A percentile compares a stretch with the other conserved stretches of the same genome.
Evolutionary conservation across 768 basidiomycete species (phyloP).

Genomic region (Udeniomyces megalosporus): DNA sequence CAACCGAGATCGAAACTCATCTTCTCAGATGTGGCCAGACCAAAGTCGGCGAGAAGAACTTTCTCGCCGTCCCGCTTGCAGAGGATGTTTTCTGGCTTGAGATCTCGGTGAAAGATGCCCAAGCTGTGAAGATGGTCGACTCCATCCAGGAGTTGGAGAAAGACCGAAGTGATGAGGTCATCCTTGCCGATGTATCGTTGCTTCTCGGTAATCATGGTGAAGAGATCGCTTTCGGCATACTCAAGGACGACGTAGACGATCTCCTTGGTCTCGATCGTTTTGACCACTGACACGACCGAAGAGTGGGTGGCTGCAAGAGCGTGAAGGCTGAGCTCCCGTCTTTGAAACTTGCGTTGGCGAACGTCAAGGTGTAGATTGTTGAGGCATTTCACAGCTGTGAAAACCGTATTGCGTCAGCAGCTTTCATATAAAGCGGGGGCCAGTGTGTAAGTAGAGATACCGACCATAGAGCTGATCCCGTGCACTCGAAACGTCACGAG

Average conservation of each 20-base stretch:
- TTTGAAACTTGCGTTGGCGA: constrained; percentile 49
- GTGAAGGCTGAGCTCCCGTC: constrained; percentile 47
- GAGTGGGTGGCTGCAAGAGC: constrained; percentile 33
- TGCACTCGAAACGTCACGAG: constrained; percentile 40
- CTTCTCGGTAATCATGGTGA: constrained; percentile 55
- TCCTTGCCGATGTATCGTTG: constrained; percentile 28
- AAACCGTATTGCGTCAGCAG: too few species aligned
- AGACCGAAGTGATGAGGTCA: constrained; percentile 65
- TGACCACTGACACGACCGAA: constrained; percentile 53
- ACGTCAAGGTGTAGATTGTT: constrained; percentile 40
- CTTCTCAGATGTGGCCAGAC: constrained; percentile 26
- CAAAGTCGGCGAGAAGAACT: constrained; percentile 27
- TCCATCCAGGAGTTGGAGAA: constrained; percentile 81
- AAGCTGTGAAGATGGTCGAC: constrained; percentile 84
- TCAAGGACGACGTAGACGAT: constrained; percentile 43
- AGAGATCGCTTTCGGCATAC: constrained; percentile 61
- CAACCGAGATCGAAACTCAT: constrained; percentile 27
- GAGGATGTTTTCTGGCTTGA: constrained; percentile 72
- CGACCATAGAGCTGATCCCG: too few species aligned
- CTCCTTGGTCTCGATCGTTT: constrained; percentile 43
- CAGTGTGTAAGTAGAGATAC: too few species aligned
- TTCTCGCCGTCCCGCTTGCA: not conserved
- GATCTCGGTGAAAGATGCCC: constrained; percentile 86
- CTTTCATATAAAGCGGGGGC: too few species aligned
- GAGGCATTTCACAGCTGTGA: constrained; percentile 77